These are phyloP conservation scores for Suhomyces prunicola DNA, from an alignment of 805 yeast species.

Conservation along the genomic window DNA sequence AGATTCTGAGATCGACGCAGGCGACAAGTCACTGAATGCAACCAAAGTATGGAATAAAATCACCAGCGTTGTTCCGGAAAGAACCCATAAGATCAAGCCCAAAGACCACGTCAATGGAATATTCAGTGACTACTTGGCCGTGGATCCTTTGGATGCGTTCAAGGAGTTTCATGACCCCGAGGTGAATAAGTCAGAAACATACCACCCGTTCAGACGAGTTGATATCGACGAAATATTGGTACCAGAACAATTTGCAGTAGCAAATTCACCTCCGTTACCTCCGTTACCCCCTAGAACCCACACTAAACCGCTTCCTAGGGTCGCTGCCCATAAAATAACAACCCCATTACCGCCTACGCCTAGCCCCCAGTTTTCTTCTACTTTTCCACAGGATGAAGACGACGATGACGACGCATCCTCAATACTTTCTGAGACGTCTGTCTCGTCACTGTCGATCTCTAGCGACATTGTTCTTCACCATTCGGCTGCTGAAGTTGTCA, in stretches of 20 bases:
- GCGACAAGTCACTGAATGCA: slow-evolving; percentile 21
- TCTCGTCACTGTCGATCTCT: slow-evolving; percentile 16
- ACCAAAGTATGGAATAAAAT: slow-evolving; percentile 29
- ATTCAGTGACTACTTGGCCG: slow-evolving; percentile 26
- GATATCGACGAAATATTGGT: slow-evolving; percentile 5
- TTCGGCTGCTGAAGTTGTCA: slow-evolving; percentile 15
- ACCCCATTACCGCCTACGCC: slow-evolving; percentile 6
- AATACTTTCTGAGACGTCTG: slow-evolving; percentile 10
- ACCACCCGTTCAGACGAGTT: slow-evolving; percentile 23
- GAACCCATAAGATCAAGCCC: slow-evolving; percentile 23
- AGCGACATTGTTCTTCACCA: slow-evolving; percentile 13
- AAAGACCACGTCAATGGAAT: slow-evolving; percentile 29
- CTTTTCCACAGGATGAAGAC: slow-evolving; percentile 6
- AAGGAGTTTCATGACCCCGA: slow-evolving; percentile 23
- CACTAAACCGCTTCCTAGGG: slow-evolving; percentile 1
- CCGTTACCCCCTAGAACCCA: slow-evolving; percentile 3
- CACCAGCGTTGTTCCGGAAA: slow-evolving; percentile 15
- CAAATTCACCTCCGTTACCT: slow-evolving; percentile 5
- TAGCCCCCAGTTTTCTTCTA: background rate
- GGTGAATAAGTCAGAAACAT: slow-evolving; percentile 24
- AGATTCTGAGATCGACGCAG: slow-evolving; percentile 33
- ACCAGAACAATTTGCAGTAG: slow-evolving; percentile 1
- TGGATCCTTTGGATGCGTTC: slow-evolving; percentile 33
- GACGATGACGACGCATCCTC: slow-evolving; percentile 11
- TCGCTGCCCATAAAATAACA: background rate